phyloP scores from a whole-genome alignment of 1,284 basidiomycete genomes.

The Microbotryum lychnidis-dioicae region DNA sequence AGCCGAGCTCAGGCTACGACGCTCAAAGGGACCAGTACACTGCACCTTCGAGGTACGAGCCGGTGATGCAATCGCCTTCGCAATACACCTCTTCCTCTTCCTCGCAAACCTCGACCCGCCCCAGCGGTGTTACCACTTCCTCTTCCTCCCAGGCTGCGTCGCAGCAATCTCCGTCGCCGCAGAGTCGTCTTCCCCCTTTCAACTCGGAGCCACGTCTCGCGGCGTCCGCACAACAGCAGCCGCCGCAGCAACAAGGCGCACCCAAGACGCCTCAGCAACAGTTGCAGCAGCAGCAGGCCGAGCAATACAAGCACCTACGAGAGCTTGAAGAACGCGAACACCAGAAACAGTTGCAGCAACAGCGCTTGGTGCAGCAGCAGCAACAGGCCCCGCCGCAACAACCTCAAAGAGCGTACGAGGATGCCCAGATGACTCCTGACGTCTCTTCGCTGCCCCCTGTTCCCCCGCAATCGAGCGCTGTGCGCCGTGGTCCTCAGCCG shows the following conservation, averaged over 20 bases:
- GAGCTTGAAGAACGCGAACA: constrained; percentile 4
- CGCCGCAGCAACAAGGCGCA: background rate
- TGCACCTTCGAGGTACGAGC: background rate
- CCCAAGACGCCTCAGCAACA: background rate
- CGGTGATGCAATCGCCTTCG: background rate
- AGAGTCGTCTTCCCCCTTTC: background rate
- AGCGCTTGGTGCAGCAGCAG: constrained; percentile 33
- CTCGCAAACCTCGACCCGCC: constrained; percentile 18
- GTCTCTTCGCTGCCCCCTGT: too few species aligned
- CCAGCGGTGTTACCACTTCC: constrained; percentile 20
- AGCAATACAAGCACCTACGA: background rate
- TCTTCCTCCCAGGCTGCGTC: constrained; percentile 3
- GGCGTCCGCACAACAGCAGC: constrained; percentile 2
- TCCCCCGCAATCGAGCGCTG: too few species aligned
- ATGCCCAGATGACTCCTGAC: too few species aligned
- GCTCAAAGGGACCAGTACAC: too few species aligned
- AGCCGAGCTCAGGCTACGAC: too few species aligned
- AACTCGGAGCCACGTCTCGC: too few species aligned
- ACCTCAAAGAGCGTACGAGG: constrained; percentile 13
- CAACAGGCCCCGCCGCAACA: constrained; percentile 34
- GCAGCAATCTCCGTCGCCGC: background rate
- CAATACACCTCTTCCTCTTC: background rate
- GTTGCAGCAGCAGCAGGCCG: background rate
- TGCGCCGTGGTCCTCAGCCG: background rate
- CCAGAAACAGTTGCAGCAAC: constrained; percentile 29